Percentiles rank a stretch among this genome's conserved stretches.
These are phyloP conservation scores for Nakazawaea populi DNA, from an alignment of 805 yeast species.

Conservation along the genomic window DNA sequence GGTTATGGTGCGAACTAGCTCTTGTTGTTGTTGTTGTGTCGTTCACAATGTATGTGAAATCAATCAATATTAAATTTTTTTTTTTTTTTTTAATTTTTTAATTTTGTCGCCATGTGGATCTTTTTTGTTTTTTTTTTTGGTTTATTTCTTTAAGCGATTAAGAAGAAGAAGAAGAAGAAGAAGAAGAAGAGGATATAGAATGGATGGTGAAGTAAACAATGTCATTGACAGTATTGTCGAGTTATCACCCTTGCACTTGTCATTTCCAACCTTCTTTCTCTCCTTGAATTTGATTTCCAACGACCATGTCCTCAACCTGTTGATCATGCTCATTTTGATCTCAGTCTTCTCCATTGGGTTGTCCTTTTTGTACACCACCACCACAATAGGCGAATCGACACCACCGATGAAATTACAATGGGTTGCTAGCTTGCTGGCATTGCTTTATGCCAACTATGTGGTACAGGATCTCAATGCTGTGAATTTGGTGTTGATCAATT, in stretches of 20 bases:
- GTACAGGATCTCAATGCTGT: constrained; percentile 18
- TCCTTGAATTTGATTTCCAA: constrained; percentile 21
- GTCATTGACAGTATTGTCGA: constrained; percentile 16
- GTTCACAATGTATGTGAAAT: no score
- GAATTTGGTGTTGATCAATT: constrained; percentile 18
- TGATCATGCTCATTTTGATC: neutral
- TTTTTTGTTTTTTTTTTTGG: neutral
- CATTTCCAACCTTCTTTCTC: constrained; percentile 26
- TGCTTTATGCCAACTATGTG: constrained; percentile 14
- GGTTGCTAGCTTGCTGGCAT: neutral
- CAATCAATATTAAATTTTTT: no score
- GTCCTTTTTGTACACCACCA: neutral
- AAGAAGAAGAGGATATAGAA: neutral
- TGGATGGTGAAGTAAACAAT: neutral
- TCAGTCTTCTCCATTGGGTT: constrained; percentile 1
- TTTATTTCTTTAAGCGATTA: no score
- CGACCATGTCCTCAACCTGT: neutral
- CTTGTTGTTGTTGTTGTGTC: no score
- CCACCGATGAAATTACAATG: neutral
- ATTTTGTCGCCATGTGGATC: neutral
- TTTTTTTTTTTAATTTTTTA: no score
- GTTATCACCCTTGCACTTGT: constrained; percentile 25
- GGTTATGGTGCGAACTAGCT: no score
- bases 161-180: neutral
- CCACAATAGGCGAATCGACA: neutral